Conservation (phyloP, 2,329 filamentous ascomycete genomes). For the Talaromyces sp. region DNA sequence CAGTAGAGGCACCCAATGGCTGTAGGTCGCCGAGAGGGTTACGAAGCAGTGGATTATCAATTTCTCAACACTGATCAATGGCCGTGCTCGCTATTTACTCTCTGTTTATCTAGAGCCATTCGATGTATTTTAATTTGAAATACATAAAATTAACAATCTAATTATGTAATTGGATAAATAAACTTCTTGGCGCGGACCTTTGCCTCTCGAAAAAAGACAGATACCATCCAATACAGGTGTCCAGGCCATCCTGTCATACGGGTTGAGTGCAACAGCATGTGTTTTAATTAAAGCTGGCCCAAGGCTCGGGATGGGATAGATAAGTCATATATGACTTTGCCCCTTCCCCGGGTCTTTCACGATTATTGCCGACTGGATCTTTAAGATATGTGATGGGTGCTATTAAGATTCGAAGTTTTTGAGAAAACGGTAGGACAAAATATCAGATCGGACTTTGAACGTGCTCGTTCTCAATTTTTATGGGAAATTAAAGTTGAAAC, state of each 20-base stretch:
- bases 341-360: neutral
- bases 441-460: neutral
- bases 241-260: neutral
- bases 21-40: too few species aligned
- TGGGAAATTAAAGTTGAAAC: neutral
- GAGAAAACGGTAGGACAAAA: neutral
- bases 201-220: neutral
- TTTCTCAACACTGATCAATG: too few species aligned
- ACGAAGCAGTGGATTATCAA: too few species aligned
- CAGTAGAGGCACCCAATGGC: too few species aligned
- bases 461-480: too few species aligned
- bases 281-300: neutral
- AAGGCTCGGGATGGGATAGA: neutral
- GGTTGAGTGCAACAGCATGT: neutral
- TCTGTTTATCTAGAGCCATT: neutral
- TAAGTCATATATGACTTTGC: neutral
- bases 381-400: neutral
- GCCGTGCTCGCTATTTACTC: neutral
- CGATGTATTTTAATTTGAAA: neutral
- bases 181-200: neutral
- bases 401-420: neutral
- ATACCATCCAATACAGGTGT: neutral
- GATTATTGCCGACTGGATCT: neutral
- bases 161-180: neutral
- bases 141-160: neutral